phyloP scores from a whole-genome alignment of 345 rosid species.

The Toxicodendron radicans region DNA sequence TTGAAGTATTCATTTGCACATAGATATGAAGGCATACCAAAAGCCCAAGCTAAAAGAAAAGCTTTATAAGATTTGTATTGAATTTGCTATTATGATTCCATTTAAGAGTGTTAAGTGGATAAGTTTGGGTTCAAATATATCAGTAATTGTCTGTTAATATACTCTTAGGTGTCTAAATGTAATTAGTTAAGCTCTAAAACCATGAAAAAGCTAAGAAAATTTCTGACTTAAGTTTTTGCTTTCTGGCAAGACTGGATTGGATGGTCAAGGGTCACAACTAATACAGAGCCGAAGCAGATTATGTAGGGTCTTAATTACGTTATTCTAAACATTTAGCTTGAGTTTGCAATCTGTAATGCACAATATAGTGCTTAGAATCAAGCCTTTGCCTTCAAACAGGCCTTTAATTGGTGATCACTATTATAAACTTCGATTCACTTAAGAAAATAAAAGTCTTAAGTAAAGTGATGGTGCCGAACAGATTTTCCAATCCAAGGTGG shows the following conservation, averaged over 20 bases:
- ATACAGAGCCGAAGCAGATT: not conserved
- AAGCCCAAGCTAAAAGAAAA: not conserved
- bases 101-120: too few species aligned
- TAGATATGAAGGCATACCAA: not conserved
- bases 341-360: not conserved
- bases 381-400: not conserved
- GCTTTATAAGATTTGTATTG: too few species aligned
- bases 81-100: not conserved
- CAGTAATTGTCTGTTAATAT: not conserved
- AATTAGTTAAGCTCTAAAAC: not conserved
- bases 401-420: not conserved
- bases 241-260: not conserved
- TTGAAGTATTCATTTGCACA: not conserved
- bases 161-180: not conserved
- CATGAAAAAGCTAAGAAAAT: not conserved
- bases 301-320: not conserved
- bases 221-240: not conserved
- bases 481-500: not conserved
- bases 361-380: not conserved
- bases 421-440: too few species aligned
- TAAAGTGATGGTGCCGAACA: not conserved
- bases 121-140: not conserved
- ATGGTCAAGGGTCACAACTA: not conserved
- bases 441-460: not conserved
- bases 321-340: not conserved